Evolutionary conservation across 805 yeast species (phyloP).

Genomic region (Maudiozyma pseudohumilis): DNA sequence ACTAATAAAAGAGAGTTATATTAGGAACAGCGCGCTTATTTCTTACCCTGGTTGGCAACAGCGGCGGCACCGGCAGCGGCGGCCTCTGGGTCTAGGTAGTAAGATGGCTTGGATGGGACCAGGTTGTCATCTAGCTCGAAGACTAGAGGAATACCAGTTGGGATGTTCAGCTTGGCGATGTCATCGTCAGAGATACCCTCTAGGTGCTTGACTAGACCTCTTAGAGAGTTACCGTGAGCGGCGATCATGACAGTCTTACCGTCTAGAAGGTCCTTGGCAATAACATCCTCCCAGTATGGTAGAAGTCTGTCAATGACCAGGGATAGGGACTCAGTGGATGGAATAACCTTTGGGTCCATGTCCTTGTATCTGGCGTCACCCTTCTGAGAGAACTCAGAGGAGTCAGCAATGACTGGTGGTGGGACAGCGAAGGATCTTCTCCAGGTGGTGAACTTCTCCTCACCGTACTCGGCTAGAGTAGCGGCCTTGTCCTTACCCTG

Average conservation of each 20-base stretch:
- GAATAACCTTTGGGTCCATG: conserved; percentile 77
- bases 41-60: conserved; percentile 92
- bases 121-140: conserved; percentile 83
- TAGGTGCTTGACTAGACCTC: conserved; percentile 93
- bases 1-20: conserved; percentile 1
- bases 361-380: conserved; percentile 78
- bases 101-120: conserved; percentile 85
- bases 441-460: conserved; percentile 90
- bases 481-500: conserved; percentile 98
- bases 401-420: conserved; percentile 79
- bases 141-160: conserved; percentile 97
- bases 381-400: conserved; percentile 72
- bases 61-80: conserved; percentile 99
- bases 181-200: conserved; percentile 87
- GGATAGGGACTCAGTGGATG: conserved; percentile 89
- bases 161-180: conserved; percentile 90
- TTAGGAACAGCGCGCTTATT: too few species aligned
- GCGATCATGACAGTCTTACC: conserved; percentile 89
- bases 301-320: conserved; percentile 91
- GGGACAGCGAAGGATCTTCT: conserved; percentile 97
- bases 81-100: conserved; percentile 98
- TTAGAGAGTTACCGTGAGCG: conserved; percentile 97
- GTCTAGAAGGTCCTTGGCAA: conserved; percentile 69
- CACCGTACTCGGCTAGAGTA: conserved; percentile 78
- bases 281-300: conserved; percentile 94